Evolutionary conservation across 305 asterid genomes (phyloP).

Genomic region (Fraxinus velutina): DNA sequence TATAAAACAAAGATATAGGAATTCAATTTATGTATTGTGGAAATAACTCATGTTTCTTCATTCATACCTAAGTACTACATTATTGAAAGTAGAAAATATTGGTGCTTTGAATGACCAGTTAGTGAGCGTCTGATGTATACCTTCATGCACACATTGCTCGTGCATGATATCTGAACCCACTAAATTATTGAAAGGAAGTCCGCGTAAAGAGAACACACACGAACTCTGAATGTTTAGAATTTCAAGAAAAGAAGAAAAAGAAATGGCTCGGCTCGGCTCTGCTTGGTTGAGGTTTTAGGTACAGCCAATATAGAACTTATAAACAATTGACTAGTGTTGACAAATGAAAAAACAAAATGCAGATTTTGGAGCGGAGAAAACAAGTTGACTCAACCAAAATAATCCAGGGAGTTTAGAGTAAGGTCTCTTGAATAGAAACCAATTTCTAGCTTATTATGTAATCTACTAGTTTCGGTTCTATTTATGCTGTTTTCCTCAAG

Average conservation of each 20-base stretch:
- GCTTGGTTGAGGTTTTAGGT: too few relatives aligned
- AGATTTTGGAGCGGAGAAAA: background rate
- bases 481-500: background rate
- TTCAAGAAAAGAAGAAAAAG: too few relatives aligned
- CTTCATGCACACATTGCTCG: background rate
- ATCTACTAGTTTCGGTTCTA: background rate
- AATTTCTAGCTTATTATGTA: background rate
- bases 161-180: background rate
- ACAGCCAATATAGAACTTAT: background rate
- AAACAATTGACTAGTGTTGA: background rate
- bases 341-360: background rate
- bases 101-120: background rate
- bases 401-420: background rate
- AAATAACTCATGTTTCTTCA: background rate
- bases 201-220: background rate
- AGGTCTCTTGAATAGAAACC: background rate
- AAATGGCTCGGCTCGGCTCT: too few relatives aligned
- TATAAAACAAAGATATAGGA: background rate
- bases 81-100: background rate
- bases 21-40: background rate
- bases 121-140: background rate
- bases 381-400: background rate
- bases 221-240: background rate
- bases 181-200: too few relatives aligned
- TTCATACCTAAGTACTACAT: too few relatives aligned